Base-by-base conservation (phyloP, 176 grass and related monocot species). In the Hsuehochloa calcarea region DNA sequence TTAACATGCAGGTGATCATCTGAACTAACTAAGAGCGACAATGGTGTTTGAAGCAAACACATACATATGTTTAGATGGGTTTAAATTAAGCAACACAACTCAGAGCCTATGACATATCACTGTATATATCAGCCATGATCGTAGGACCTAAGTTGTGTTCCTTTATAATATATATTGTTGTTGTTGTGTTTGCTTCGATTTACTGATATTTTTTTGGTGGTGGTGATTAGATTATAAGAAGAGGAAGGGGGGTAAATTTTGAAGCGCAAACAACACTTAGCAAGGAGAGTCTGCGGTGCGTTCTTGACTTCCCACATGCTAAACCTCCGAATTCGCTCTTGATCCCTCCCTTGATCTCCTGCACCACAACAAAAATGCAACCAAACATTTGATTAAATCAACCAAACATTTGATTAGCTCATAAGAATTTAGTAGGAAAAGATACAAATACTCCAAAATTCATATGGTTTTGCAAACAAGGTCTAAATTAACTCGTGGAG, bases 261-360 rank as follows among this genome's bases (percentile, higher is more conserved):
- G 35, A 55, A 85, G 60, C 27, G 45, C 67, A 54, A 45, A 77
- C 87, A 87, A 83, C 95, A 90, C 79, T 44, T 82, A 74, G 90
- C 95, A 90, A 97, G 93, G 93, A 86, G 79, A 90, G 86, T 79
- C 77, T 67, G 89, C 92, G 96, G 93, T 98, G 91, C 96, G 96
- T 92, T 99, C 96, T 96, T 99, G 96, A 99, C 96, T 98, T 72
- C 82, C 87, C 93, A 89, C 54, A 64, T 84, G 54, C 87, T 76
- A 45, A 82, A 85, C 81, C 84, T 87, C 72, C 65, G 56, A 41
- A 67, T 46, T 68, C 23, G 75, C 71, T 84, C 89, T 90, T 87
- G 69, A 84, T 79, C 87, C 79, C 81, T 81, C 62, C 44, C 59
- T 77, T 37, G n/a, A 43, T 65, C 80, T 68, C 61, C 85, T 79